Conservation (phyloP, 352 stramenopile species). For the Thalassiosira ordinaria region DNA sequence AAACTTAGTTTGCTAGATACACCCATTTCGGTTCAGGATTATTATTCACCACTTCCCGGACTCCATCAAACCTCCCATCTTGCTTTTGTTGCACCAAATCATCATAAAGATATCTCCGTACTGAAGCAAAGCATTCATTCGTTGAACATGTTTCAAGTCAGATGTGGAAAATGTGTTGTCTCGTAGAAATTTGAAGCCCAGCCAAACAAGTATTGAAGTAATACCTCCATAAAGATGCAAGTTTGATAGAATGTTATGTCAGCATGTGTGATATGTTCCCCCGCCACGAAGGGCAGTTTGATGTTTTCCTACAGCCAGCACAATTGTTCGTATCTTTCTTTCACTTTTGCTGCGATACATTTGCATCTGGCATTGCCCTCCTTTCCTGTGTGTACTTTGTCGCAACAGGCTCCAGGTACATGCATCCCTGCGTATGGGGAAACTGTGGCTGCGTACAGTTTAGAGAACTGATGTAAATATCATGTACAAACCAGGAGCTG, state of each 20-base stretch:
- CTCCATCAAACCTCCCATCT: constrained; percentile 44
- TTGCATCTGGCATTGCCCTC: constrained; percentile 45
- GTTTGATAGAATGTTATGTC: constrained; percentile 78
- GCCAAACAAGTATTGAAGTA: constrained; percentile 73
- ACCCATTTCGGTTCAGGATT: constrained; percentile 51
- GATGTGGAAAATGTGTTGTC: constrained; percentile 36
- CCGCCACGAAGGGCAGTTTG: constrained; percentile 61
- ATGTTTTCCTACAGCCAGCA: constrained; percentile 58
- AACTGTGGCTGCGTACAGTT: constrained; percentile 66
- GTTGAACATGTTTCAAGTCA: constrained; percentile 37
- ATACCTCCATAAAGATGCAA: constrained; percentile 72
- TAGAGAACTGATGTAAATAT: constrained; percentile 76
- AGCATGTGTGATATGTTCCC: constrained; percentile 65
- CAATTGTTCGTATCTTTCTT: constrained; percentile 72
- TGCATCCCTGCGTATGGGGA: constrained; percentile 65
- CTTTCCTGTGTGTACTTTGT: constrained; percentile 42
- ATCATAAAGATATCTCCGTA: constrained; percentile 38
- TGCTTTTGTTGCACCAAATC: constrained; percentile 26
- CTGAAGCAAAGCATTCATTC: constrained; percentile 45
- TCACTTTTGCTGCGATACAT: constrained; percentile 57
- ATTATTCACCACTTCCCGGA: constrained; percentile 20
- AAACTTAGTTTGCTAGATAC: too few species aligned
- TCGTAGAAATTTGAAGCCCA: constrained; percentile 56
- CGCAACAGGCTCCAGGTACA: constrained; percentile 67
- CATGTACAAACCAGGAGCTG: constrained; percentile 72